Percentiles rank a stretch among this genome's conserved stretches.
Evolutionary conservation across 345 rosid genomes (phyloP).

Genomic region (Rhodamnia rubescens): DNA sequence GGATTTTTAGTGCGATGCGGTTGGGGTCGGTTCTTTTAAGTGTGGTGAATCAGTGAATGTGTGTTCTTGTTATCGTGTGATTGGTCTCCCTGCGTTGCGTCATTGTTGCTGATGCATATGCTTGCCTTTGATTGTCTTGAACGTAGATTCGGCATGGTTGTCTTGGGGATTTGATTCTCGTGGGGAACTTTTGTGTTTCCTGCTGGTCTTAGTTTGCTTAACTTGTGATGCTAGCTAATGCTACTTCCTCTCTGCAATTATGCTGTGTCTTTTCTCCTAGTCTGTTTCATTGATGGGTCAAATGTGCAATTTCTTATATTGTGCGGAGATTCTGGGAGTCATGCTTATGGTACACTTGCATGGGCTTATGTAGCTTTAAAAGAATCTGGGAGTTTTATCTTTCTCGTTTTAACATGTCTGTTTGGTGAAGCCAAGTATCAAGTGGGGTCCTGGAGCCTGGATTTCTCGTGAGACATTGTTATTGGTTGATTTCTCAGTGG

Average conservation of each 20-base stretch:
- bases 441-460: background rate
- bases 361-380: background rate
- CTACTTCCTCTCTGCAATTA: background rate
- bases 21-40: background rate
- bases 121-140: background rate
- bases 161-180: background rate
- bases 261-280: background rate
- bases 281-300: background rate
- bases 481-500: background rate
- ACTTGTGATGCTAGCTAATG: background rate
- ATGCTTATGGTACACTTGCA: background rate
- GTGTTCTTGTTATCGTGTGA: background rate
- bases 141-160: background rate
- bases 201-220: background rate
- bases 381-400: background rate
- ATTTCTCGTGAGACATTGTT: background rate
- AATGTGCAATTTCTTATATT: background rate
- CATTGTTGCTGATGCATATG: background rate
- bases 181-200: background rate
- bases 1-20: background rate
- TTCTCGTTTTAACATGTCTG: background rate
- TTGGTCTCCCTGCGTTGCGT: background rate
- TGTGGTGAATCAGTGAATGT: background rate
- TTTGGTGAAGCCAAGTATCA: background rate
- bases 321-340: background rate